These are phyloP conservation scores for Dryas integrifolia DNA, from an alignment of 331 rosid genomes.

Conservation along the genomic window DNA sequence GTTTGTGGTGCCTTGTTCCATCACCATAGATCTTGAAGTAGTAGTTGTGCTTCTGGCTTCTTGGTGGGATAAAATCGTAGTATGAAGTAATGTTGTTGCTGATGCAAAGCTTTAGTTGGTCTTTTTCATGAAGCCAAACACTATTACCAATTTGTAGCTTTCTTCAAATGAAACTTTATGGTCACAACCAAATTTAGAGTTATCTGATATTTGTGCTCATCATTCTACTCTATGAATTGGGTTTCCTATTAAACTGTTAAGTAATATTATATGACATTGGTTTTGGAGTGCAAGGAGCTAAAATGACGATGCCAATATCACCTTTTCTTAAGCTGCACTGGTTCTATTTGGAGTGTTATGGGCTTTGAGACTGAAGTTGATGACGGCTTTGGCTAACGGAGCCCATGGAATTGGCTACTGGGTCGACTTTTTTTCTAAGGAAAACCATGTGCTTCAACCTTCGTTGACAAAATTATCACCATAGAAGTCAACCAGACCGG, in stretches of 20 bases:
- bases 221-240: not conserved
- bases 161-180: not conserved
- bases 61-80: not conserved
- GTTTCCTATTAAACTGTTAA: too few species aligned
- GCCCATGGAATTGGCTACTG: too few species aligned
- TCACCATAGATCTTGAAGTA: not conserved
- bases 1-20: not conserved
- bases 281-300: not conserved
- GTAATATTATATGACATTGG: too few species aligned
- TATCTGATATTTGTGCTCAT: not conserved
- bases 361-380: too few species aligned
- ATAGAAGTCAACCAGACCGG: too few species aligned
- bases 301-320: not conserved
- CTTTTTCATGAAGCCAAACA: slow-evolving; percentile 1
- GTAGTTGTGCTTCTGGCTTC: not conserved
- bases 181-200: not conserved
- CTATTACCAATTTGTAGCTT: not conserved
- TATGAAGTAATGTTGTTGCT: not conserved
- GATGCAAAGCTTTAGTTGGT: not conserved
- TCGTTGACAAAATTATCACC: too few species aligned
- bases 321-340: not conserved
- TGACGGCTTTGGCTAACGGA: too few species aligned
- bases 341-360: not conserved
- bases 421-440: too few species aligned
- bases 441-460: too few species aligned